Base-by-base conservation (phyloP, 306 rosid species). In the Inga oerstediana region DNA sequence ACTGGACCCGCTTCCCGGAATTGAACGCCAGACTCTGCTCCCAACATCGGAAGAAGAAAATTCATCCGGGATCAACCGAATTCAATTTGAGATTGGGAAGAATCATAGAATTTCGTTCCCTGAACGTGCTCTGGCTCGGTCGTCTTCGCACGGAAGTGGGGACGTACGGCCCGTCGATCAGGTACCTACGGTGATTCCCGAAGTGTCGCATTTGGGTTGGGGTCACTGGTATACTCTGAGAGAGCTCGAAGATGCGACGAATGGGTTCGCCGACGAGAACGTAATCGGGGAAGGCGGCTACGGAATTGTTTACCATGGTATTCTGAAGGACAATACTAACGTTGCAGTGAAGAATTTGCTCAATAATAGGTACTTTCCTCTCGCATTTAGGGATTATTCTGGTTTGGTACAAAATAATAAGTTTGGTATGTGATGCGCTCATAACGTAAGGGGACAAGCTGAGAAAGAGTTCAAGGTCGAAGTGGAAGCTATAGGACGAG, bases 401-500 rank as follows among this genome's bases (percentile, higher is more conserved):
- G n/a, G 8, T 66, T 58, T 41, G 54, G 13, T 16, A 20, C 7
- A 35, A 76, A 41, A 30, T 52, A 52, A 2, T 2, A 35, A 22
- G 30, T 19, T 75, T 59, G 75, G 67, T 20, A 17, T 66, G 22
- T 39, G 15, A 48, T 39, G 32, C 73, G 75, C 66, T 81, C 77
- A 76, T 67, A 62, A 61, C 75, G 34, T 3, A 3, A 91, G 94
- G 89, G 94, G 94, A 74, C 94, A 91, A 82, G 94, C 94, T 61
- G 94, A 91, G 92, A 86, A 80, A 80, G 94, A 91, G 91, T 91
- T 91, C 12, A 91, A 87, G 80, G 90, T 91, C 71, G 94, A 91
- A 84, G 94, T 91, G 45, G 94, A 91, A 85, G 92, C 89, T 66
- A 91, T 91, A n/a, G 94, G 94, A 72, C 86, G 94, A 82, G 94